phyloP scores from a whole-genome alignment of 345 rosid species.

The Pelargonium nanum region DNA sequence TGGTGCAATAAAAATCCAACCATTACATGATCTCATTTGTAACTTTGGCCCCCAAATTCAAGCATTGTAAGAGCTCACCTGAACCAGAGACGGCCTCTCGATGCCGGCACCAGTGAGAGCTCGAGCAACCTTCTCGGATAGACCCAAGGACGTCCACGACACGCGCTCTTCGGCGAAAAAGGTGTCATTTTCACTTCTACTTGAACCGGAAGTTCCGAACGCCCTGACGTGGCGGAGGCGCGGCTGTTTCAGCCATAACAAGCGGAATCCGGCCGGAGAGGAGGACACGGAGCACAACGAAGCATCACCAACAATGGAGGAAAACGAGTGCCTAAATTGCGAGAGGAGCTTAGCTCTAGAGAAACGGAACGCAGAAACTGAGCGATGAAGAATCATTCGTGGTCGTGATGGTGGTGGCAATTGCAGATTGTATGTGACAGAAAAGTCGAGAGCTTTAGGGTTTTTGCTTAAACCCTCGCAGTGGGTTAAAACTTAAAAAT shows the following conservation, averaged over 20 bases:
- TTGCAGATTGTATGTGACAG: too few relatives aligned
- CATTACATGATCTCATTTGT: neutral
- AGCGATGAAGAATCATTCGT: constrained; percentile 34
- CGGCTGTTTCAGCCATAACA: constrained; percentile 25
- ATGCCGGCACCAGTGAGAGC: constrained; percentile 59
- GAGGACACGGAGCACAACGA: neutral
- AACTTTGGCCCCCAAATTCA: neutral
- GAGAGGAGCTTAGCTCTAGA: constrained; percentile 14
- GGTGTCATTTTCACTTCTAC: constrained; percentile 25
- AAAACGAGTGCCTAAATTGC: constrained; percentile 27
- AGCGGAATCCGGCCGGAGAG: constrained; percentile 18
- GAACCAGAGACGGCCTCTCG: constrained; percentile 74
- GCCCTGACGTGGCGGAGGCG: constrained; percentile 18
- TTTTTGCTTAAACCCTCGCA: constrained; percentile 22
- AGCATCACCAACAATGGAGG: too few relatives aligned
- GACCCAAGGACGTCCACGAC: constrained; percentile 78
- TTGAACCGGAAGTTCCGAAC: constrained; percentile 24
- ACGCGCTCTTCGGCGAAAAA: constrained; percentile 57
- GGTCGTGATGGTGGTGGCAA: neutral
- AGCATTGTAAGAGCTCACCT: constrained; percentile 27
- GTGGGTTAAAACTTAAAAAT: too few relatives aligned
- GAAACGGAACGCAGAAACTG: constrained; percentile 32
- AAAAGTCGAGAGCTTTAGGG: constrained; percentile 27
- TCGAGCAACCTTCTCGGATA: constrained; percentile 47
- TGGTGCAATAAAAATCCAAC: neutral